Conservation (phyloP, 306 rosid genomes). For the Dicorynia guianensis region DNA sequence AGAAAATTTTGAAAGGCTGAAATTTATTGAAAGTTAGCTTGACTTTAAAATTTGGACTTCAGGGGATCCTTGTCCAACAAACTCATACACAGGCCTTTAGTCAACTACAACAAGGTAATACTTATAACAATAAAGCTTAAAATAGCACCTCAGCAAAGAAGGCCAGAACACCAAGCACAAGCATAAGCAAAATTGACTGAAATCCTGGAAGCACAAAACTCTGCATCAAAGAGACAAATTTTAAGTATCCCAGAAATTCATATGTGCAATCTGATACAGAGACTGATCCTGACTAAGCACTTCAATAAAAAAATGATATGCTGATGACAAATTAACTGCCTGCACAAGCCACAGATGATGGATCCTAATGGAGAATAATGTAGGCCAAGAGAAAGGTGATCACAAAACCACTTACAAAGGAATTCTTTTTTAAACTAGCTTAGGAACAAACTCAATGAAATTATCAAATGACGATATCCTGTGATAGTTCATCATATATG, state of each 20-base stretch:
- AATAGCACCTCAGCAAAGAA: slow-evolving; percentile 79
- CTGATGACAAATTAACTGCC: not conserved
- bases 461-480: not conserved
- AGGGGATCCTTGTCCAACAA: too few relatives aligned
- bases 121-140: slow-evolving; percentile 30
- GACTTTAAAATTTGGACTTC: too few relatives aligned
- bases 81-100: not conserved
- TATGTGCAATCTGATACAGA: not conserved
- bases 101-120: slow-evolving; percentile 6
- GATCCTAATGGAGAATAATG: slow-evolving; percentile 6
- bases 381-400: not conserved
- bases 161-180: slow-evolving; percentile 66
- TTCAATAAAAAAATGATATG: slow-evolving; percentile 12
- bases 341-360: slow-evolving; percentile 13
- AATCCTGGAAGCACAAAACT: slow-evolving; percentile 68
- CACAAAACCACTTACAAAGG: not conserved
- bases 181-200: slow-evolving; percentile 58
- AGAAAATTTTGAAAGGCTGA: too few relatives aligned
- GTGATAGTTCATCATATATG: not conserved
- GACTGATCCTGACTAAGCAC: not conserved
- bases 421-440: not conserved
- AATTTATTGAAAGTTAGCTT: too few relatives aligned
- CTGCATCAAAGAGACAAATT: slow-evolving; percentile 50
- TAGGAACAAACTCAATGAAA: slow-evolving; percentile 16
- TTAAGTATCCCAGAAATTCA: not conserved